Base-by-base conservation (phyloP, 805 yeast species). In the Metschnikowia koreensis region DNA sequence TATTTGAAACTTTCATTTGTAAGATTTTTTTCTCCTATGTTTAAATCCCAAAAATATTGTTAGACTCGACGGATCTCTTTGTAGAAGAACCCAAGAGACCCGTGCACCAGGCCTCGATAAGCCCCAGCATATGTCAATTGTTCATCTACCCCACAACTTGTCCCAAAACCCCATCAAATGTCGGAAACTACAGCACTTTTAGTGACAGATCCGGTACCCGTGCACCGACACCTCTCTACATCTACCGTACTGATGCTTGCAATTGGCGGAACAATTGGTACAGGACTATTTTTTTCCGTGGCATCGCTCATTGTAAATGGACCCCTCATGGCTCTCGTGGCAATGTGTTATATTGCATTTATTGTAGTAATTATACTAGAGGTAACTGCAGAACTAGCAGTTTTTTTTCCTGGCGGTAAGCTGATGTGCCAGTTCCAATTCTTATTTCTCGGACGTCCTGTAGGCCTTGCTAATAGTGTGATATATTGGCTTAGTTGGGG, bases 401-500 rank as follows among this genome's bases (percentile, higher is more conserved):
- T 58, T 15, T 53, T 45, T 28, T 48, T 57, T 28, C 66, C 67
- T 2, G 51, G 52, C 2, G 57, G 53, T 22, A 62, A 61, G n/a
- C 59, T 62, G 47, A 44, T 64, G 13, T 62, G 66, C 46, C 57
- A 52, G 22, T 60, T 61, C 42, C 63, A 57, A 39, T 55, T 54
- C 38, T 48, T 49, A 45, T 61, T 63, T 36, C 39, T 64, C 29
- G 57, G 62, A 16, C 38, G 50, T 15, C 39, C 59, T 27, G 46
- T 58, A 16, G 65, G 63, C 3, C 38, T 54, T n/a, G 57, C 62
- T 17, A 61, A 59, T 39, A 60, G 60, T 40, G 15, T 61, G 22
- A 56, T 64, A 15, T 64, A 61, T 47, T 64, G 67, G 66, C 38
- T 63, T 26, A 60, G 65, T 46, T 64, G 67, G 67, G 56, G 60